phyloP scores from a whole-genome alignment of 1,139 yeast species.

The Saccharomyces hybrid region DNA sequence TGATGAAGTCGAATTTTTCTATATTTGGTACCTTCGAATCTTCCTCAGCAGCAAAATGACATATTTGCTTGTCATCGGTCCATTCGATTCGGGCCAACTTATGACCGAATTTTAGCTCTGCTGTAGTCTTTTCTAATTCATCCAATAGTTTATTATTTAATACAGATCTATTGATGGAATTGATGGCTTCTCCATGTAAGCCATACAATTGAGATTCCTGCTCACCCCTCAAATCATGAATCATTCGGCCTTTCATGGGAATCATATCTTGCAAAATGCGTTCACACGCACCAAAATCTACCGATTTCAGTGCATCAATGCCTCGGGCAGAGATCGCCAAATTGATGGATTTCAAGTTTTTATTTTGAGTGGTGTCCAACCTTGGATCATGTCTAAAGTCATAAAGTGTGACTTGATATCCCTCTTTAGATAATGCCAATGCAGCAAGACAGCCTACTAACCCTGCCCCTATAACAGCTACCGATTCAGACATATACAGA shows the following conservation, averaged over 20 bases:
- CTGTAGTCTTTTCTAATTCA: conserved; percentile 35
- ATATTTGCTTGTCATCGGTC: conserved; percentile 22
- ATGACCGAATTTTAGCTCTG: conserved; percentile 48
- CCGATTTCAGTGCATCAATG: conserved; percentile 54
- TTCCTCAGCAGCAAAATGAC: conserved; percentile 24
- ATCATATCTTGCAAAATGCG: conserved; percentile 54
- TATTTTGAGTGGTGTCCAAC: conserved; percentile 25
- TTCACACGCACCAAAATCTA: conserved; percentile 52
- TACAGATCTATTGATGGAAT: conserved; percentile 71
- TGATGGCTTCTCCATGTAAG: conserved; percentile 74
- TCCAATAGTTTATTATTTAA: conserved; percentile 59
- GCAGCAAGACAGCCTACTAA: conserved; percentile 87
- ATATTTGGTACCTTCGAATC: no score
- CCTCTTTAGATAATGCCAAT: conserved; percentile 62
- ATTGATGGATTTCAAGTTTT: conserved; percentile 63
- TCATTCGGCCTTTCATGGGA: conserved; percentile 88
- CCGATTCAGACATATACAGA: conserved; percentile 10
- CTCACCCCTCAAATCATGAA: conserved; percentile 60
- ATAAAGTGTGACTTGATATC: conserved; percentile 64
- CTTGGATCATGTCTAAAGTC: conserved; percentile 50
- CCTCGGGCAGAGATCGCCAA: conserved; percentile 85
- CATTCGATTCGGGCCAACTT: conserved; percentile 41
- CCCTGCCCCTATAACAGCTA: conserved; percentile 74
- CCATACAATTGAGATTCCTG: conserved; percentile 73
- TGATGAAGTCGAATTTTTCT: conserved; percentile 45